Evolutionary conservation across 257 asterid species (phyloP).

Genomic region (Plantago major): DNA sequence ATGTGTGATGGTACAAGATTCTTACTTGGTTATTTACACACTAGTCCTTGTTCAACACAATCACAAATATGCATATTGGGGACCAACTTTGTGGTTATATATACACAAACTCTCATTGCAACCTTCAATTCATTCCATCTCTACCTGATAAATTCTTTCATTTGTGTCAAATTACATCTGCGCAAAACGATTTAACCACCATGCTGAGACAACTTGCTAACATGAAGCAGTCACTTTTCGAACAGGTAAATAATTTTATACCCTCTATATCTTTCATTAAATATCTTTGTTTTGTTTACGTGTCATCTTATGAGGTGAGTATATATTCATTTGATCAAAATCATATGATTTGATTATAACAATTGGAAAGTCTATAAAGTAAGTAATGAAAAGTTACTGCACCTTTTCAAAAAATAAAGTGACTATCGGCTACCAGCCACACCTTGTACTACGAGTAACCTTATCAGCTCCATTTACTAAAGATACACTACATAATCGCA

Average conservation of each 20-base stretch:
- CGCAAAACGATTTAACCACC: conserved; percentile 17
- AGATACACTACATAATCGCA: too few relatives aligned
- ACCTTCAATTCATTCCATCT: conserved; percentile 27
- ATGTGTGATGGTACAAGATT: conserved; percentile 9
- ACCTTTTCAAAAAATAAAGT: not conserved
- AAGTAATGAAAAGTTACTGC: not conserved
- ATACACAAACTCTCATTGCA: conserved; percentile 31
- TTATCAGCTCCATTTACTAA: too few relatives aligned
- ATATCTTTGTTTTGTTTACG: too few relatives aligned
- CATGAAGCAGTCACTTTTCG: conserved; percentile 56
- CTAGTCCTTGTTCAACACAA: not conserved
- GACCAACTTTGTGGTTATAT: conserved; percentile 15
- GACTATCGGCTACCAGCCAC: too few relatives aligned
- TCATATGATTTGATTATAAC: too few relatives aligned
- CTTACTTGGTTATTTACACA: not conserved
- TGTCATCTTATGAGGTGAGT: too few relatives aligned
- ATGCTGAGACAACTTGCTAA: conserved; percentile 51
- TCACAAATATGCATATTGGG: conserved; percentile 8
- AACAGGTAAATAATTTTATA: conserved; percentile 38
- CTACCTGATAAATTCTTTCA: not conserved
- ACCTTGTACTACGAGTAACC: too few relatives aligned
- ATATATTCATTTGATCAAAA: too few relatives aligned
- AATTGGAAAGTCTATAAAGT: too few relatives aligned
- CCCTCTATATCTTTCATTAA: too few relatives aligned
- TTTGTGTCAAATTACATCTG: conserved; percentile 4